Evolutionary conservation across 192 early-diverging fungal species (phyloP).

Genomic region (Spizellomyces sp.): DNA sequence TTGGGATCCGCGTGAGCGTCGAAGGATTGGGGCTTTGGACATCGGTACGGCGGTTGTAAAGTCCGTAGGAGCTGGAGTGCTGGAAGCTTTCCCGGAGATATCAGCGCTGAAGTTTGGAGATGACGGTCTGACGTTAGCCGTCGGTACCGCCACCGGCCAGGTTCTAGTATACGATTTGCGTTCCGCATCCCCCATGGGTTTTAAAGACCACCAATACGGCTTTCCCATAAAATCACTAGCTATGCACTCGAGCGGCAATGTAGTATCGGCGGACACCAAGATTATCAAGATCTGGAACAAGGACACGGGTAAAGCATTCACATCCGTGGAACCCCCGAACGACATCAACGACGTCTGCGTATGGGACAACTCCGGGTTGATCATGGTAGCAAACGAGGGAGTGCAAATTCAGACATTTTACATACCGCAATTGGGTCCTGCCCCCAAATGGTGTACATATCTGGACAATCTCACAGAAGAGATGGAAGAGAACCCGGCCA

Average conservation of each 20-base stretch:
- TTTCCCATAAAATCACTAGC: slow-evolving; percentile 84
- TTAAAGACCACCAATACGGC: slow-evolving; percentile 98
- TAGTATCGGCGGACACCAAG: slow-evolving; percentile 86
- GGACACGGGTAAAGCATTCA: slow-evolving; percentile 81
- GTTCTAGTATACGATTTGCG: slow-evolving; percentile 93
- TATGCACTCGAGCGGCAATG: slow-evolving; percentile 80
- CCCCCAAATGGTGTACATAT: slow-evolving; percentile 91
- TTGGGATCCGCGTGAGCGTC: slow-evolving; percentile 83
- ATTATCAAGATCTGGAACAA: slow-evolving; percentile 95
- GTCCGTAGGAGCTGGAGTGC: slow-evolving; percentile 26
- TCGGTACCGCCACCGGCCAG: slow-evolving; percentile 91
- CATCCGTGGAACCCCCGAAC: slow-evolving; percentile 85
- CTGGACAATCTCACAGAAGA: slow-evolving; percentile 91
- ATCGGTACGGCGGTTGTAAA: slow-evolving; percentile 40
- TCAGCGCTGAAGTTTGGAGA: slow-evolving; percentile 77
- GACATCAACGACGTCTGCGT: slow-evolving; percentile 95
- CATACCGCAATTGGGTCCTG: slow-evolving; percentile 88
- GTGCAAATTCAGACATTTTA: slow-evolving; percentile 92
- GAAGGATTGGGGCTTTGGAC: slow-evolving; percentile 71
- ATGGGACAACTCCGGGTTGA: slow-evolving; percentile 77
- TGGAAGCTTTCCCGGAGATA: slow-evolving; percentile 62
- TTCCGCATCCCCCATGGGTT: slow-evolving; percentile 73
- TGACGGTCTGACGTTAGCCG: slow-evolving; percentile 84
- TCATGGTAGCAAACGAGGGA: slow-evolving; percentile 92
- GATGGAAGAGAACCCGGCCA: slow-evolving; percentile 81